Base-by-base conservation (phyloP, 73 alveolate species). In the Paramecium sonneborni region DNA sequence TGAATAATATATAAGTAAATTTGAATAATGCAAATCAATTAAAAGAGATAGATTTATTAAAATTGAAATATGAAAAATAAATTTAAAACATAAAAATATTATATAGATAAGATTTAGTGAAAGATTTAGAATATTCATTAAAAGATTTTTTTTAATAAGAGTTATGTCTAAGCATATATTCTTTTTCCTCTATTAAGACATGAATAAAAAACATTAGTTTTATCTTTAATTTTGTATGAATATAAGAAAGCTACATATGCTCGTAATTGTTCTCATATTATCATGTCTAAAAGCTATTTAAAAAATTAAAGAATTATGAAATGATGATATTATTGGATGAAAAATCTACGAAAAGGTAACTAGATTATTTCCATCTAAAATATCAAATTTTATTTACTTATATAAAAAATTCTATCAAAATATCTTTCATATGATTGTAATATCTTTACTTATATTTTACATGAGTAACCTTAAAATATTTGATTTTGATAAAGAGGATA, bases 161-260 rank as follows among this genome's bases (percentile, higher is more conserved):
- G 7, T 35, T 35, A 28, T 18, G 21, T 72, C 44, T 34, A 72
- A 21, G 30, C 12, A 72, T 35, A 72, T 2, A 72, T 72, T 41
- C 57, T 34, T 3, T 72, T 6, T 35, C 86, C 57, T 18, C 86
- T 72, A 35, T 72, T 72, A 4, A 72, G 67, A 35, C 86, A 72
- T 32, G 86, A 62, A 72, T 72, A 72, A 15, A 72, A 30, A 35
- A 18, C 32, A 72, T 72, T 72, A n/a, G 44, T 35, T 72, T 72
- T 72, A 15, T 72, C 86, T 28, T 32, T 37, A 3, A 35, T 72
- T 30, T n/a, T 72, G 37, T 72, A 72, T 34, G 58, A 32, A 18
- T 72, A 72, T n/a, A 35, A 35, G 12, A 72, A 72, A 8, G 38
- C 30, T 14, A 32, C 86, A 18, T 35, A 72, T 2, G 86, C 62